Evolutionary conservation across 2,329 filamentous ascomycete species (phyloP).

Genomic region (Aspergillus sp.): DNA sequence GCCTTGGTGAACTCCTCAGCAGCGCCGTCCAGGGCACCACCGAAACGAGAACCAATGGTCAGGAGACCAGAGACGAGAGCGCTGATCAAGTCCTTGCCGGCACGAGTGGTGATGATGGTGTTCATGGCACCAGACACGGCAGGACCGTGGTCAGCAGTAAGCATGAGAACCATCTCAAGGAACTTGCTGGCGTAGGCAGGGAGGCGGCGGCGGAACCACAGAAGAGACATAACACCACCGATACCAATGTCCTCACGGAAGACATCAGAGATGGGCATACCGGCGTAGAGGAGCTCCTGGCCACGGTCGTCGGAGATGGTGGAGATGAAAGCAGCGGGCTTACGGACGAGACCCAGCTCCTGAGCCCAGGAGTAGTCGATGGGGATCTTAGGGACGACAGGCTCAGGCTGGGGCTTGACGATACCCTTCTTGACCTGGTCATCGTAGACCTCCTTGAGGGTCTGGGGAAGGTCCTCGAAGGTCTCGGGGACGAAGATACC

Average conservation of each 20-base stretch:
- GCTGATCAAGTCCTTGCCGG: constrained; percentile 96
- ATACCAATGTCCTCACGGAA: constrained; percentile 99
- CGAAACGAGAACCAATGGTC: constrained; percentile 97
- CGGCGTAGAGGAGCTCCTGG: constrained; percentile 96
- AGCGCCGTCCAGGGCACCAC: constrained; percentile 95
- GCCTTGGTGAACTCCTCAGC: constrained; percentile 98
- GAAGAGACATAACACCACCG: constrained; percentile 98
- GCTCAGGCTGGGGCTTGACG: constrained; percentile 84
- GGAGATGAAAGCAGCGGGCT: constrained; percentile 99
- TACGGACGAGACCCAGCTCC: constrained; percentile 98
- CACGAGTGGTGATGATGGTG: constrained; percentile 99
- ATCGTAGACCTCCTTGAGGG: constrained; percentile 81
- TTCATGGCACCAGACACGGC: constrained; percentile 99
- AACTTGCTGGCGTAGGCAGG: constrained; percentile 97
- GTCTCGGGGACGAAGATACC: constrained; percentile 93
- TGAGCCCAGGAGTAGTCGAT: constrained; percentile 99
- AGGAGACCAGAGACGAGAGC: constrained; percentile 94
- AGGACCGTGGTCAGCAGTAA: constrained; percentile 97
- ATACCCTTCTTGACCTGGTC: constrained; percentile 81
- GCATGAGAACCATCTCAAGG: constrained; percentile 99
- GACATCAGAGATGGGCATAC: constrained; percentile 99
- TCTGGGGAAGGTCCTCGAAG: constrained; percentile 86
- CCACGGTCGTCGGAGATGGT: constrained; percentile 99
- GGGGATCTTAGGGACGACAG: constrained; percentile 95
- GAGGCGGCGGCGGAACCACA: constrained; percentile 99